A percentile compares a stretch with the other conserved stretches of the same genome.
Conservation (phyloP, 2,329 filamentous ascomycete genomes). For the Colletotrichum tropicale region DNA sequence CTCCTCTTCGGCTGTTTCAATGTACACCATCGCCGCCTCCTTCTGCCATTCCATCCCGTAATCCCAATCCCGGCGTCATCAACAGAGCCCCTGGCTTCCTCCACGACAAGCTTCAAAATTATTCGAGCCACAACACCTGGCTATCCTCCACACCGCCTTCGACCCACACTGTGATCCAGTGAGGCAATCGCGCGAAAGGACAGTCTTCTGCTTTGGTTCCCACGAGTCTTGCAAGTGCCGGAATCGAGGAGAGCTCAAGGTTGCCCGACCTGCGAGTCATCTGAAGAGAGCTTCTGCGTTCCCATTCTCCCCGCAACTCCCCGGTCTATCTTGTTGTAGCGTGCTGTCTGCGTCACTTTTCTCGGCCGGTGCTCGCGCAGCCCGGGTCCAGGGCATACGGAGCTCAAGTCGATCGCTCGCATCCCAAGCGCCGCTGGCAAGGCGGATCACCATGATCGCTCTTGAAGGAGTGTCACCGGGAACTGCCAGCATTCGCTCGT, state of each 20-base stretch:
- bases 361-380: too few species aligned
- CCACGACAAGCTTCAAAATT: neutral
- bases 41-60: too few species aligned
- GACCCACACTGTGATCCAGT: neutral
- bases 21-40: too few species aligned
- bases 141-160: neutral
- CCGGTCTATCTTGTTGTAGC: neutral
- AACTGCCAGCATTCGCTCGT: too few species aligned
- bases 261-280: neutral
- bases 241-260: neutral
- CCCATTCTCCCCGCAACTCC: neutral
- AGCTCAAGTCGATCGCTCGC: too few species aligned
- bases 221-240: neutral
- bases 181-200: neutral
- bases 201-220: neutral
- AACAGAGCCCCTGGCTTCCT: neutral
- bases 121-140: too few species aligned
- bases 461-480: too few species aligned
- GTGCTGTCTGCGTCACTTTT: neutral
- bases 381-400: too few species aligned
- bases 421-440: too few species aligned
- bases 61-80: neutral
- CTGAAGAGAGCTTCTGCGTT: neutral
- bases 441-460: too few species aligned
- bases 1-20: too few species aligned